Evolutionary conservation across 2,329 filamentous ascomycete genomes (phyloP), one percentile per base, ranked within the genome.

Genomic region (Fusarium longipes): DNA sequence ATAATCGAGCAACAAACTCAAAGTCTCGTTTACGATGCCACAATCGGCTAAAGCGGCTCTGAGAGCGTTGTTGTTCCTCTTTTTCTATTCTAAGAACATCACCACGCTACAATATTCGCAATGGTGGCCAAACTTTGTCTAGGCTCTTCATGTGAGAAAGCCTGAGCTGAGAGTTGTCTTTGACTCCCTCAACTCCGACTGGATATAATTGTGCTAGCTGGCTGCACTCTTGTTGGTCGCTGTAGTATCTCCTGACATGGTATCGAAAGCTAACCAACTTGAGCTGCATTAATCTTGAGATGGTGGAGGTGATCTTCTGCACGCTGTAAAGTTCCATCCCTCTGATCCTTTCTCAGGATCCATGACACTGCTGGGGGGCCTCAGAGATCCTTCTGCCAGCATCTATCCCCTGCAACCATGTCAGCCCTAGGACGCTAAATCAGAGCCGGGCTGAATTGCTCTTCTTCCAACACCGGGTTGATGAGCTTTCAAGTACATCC

Each of bases 361-460:
- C 30, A 33, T 43, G 27, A 27, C 17, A 29, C 39, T 12, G 25
- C n/a, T 29, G 15, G 40, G 32, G 45, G 30, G 32, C 7, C 32
- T 38, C 22, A 8, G 22, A 11, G 22, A 24, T 9, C 14, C 8
- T 49, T 50, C 43, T 56, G 36, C 45, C 58, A 53, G 35, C 52
- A 54, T n/a, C 33, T 49, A 58, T 55, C 57, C 63, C 60, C 67
- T 49, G 33, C 43, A 49, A 58, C 45, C 67, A 55, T 63, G 65
- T 73, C 71, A 73, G 71, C 71, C 71, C 67, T 72, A 72, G 69
- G 67, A 68, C 62, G 64, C 69, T 71, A 70, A 65, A 47, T 29
- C 29, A 30, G 43, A 44, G 32, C 43, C 27, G 17, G 52, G 43
- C 60, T 63, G 60, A 63, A 44, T 38, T 44, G 27, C 38, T 36